Evolutionary conservation across 2,329 filamentous ascomycete genomes (phyloP).

Genomic region (Chaetomiaceae sp.): DNA sequence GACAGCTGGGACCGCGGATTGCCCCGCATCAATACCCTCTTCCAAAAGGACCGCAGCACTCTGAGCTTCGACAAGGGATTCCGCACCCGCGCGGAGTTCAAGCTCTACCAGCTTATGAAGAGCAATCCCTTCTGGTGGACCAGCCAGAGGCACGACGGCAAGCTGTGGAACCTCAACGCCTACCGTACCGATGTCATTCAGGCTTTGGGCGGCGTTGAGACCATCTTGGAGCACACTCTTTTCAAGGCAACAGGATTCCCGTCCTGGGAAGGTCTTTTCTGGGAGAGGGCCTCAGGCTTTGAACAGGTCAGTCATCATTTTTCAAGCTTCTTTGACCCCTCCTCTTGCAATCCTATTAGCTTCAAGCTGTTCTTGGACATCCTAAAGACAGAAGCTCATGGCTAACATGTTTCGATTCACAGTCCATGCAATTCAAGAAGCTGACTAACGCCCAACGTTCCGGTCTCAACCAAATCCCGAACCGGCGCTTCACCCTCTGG

Average conservation of each 20-base stretch:
- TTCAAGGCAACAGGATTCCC: slow-evolving; percentile 97
- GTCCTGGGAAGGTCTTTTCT: slow-evolving; percentile 94
- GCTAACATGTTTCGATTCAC: background rate
- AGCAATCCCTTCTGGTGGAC: slow-evolving; percentile 99
- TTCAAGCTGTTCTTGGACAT: too few relatives aligned
- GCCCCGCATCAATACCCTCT: slow-evolving; percentile 95
- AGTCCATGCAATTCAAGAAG: slow-evolving; percentile 94
- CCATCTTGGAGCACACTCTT: slow-evolving; percentile 91
- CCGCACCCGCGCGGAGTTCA: slow-evolving; percentile 92
- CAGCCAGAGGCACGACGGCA: slow-evolving; percentile 92
- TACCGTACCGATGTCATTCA: slow-evolving; percentile 97
- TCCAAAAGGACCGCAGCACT: slow-evolving; percentile 97
- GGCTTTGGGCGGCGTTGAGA: slow-evolving; percentile 92
- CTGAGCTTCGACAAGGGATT: slow-evolving; percentile 98
- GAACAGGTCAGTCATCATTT: slow-evolving; percentile 15
- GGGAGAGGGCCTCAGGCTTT: slow-evolving; percentile 58
- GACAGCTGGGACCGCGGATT: slow-evolving; percentile 98
- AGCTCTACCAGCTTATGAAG: slow-evolving; percentile 98
- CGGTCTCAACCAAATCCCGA: slow-evolving; percentile 97
- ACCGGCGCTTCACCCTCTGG: slow-evolving; percentile 97
- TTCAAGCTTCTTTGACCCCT: slow-evolving; percentile 71
- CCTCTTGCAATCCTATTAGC: slow-evolving; percentile 29
- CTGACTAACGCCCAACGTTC: slow-evolving; percentile 94
- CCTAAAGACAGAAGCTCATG: background rate
- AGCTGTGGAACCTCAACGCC: slow-evolving; percentile 93